A percentile compares a stretch with the other conserved stretches of the same genome.
phyloP scores from a whole-genome alignment of 2,329 filamentous ascomycete species.

The Diaporthe ilicicola region DNA sequence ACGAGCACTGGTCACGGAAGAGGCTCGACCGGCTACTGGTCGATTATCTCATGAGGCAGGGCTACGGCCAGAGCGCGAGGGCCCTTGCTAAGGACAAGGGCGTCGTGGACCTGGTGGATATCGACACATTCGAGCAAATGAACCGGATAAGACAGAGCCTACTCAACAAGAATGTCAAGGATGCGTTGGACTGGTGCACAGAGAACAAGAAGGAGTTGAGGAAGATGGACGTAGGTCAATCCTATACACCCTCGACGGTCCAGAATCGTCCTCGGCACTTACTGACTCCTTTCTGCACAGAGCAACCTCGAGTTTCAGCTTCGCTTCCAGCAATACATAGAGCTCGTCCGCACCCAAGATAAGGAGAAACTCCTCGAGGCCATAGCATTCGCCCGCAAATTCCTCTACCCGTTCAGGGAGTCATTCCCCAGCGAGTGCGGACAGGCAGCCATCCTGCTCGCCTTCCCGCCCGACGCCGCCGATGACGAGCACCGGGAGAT shows the following conservation, averaged over 20 bases:
- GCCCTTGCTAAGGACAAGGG: conserved; percentile 77
- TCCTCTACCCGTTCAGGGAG: conserved; percentile 75
- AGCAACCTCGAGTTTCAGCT: conserved; percentile 93
- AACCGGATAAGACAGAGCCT: conserved; percentile 80
- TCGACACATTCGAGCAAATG: conserved; percentile 87
- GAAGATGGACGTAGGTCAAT: conserved; percentile 75
- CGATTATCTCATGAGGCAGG: conserved; percentile 89
- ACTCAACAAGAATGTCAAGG: conserved; percentile 72
- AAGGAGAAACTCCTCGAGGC: conserved; percentile 76
- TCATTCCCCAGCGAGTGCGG: conserved; percentile 72
- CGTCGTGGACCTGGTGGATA: conserved; percentile 85
- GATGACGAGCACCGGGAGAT: conserved; percentile 60
- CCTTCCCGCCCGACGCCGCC: conserved; percentile 69
- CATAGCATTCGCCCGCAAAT: conserved; percentile 82
- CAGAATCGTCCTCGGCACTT: not conserved
- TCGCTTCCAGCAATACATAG: conserved; percentile 93
- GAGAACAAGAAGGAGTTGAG: conserved; percentile 94
- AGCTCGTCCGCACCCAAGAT: conserved; percentile 77
- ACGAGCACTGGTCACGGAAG: conserved; percentile 87
- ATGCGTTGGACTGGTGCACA: conserved; percentile 88
- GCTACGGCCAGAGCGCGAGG: conserved; percentile 80
- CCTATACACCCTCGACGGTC: too few species aligned
- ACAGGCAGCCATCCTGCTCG: conserved; percentile 82
- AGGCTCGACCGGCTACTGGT: conserved; percentile 85
- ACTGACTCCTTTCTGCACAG: conserved; percentile 46